Evolutionary conservation across 345 rosid species (phyloP), one percentile per base, ranked within the genome.

Genomic region (Raphanus sativus): DNA sequence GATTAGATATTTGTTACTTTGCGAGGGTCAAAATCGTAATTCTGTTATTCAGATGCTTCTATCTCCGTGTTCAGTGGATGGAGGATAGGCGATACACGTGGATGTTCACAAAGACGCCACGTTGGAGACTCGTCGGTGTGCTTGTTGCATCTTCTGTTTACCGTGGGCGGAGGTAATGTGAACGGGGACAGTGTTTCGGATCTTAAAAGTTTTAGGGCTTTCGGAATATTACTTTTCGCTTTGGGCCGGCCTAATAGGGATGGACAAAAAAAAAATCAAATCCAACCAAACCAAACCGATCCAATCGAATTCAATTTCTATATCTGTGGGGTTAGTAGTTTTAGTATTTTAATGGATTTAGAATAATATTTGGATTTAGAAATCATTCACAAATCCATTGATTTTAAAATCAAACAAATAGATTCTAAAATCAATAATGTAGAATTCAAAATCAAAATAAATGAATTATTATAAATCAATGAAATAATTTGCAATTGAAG

Each of bases 21-120:
- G 3, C 5, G 21, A 50, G 55, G 55, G 55, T 50, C 55, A 2
- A 48, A 48, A 13, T 4, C 6, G 55, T 48, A n/a, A 48, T 48
- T 48, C 13, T 5, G 17, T 0, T 58, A 11, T 45, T 42, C 73
- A 42, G 62, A 21, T 12, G 40, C 13, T 29, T 55, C 30, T 30
- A 2, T 28, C 38, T 78, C 74, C 77, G 74, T 72, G 64, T 72
- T 33, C 30, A n/a, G 62, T 67, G 77, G 16, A 8, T 78, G 81
- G 77, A 48, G 55, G 17, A 33, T 9, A 24, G 9, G 9, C 6
- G 0, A 2, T 25, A 40, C 63, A 77, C 81, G 77, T 71, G 73
- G 13, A 2, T 4, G 36, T 0, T 55, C 32, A 0, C 0, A 2
- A 60, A 1, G 17, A 42, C 0, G 72, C 24, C 81, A 78, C 77